A percentile compares a stretch with the other conserved stretches of the same genome.
Conservation (phyloP, 1,284 basidiomycete genomes). For the Fistulinella cinereoalba region DNA sequence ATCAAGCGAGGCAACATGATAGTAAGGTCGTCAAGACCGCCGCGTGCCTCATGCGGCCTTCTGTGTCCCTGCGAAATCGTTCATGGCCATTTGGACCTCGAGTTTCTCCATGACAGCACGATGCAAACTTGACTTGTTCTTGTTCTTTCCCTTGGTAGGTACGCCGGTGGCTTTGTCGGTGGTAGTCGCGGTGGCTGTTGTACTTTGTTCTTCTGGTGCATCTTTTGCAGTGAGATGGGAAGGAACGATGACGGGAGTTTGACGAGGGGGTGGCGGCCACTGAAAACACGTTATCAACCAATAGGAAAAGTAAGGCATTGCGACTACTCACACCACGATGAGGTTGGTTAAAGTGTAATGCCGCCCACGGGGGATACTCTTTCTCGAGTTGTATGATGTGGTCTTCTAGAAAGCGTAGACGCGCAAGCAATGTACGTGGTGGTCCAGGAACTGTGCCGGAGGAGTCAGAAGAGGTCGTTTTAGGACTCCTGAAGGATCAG, state of each 20-base stretch:
- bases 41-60: slow-evolving; percentile 12
- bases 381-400: slow-evolving; percentile 70
- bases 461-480: slow-evolving; percentile 2
- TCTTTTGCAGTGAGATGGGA: slow-evolving; percentile 46
- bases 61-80: slow-evolving; percentile 44
- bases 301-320: background rate
- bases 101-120: slow-evolving; percentile 70
- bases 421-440: slow-evolving; percentile 58
- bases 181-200: slow-evolving; percentile 4
- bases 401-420: slow-evolving; percentile 69
- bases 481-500: background rate
- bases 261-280: slow-evolving; percentile 78
- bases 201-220: slow-evolving; percentile 11
- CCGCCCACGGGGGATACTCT: slow-evolving; percentile 81
- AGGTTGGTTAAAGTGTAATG: slow-evolving; percentile 78
- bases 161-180: slow-evolving; percentile 8
- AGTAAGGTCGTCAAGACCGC: background rate
- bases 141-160: slow-evolving; percentile 32
- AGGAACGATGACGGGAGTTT: slow-evolving; percentile 70
- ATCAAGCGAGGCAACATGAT: background rate
- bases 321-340: slow-evolving; percentile 62
- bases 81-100: slow-evolving; percentile 72
- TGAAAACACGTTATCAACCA: slow-evolving; percentile 27
- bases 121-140: slow-evolving; percentile 62
- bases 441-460: slow-evolving; percentile 57